A percentile compares a stretch with the other conserved stretches of the same genome.
Conservation (phyloP, 2,329 filamentous ascomycete species). For the Fonsecaea erecta region DNA sequence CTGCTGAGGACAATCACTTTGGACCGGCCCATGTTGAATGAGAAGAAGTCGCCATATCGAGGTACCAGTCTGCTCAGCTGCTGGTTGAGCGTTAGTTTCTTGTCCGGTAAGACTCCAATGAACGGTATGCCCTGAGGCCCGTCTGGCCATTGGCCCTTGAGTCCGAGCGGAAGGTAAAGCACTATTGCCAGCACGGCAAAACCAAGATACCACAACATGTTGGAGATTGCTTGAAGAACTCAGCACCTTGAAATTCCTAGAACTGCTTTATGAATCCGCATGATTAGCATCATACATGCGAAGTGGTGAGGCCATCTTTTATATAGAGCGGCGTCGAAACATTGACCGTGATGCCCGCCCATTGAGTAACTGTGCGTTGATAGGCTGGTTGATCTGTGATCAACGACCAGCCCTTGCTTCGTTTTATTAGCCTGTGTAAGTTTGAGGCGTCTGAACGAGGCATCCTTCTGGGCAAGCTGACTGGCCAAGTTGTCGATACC, state of each 20-base stretch:
- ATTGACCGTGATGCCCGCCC: neutral
- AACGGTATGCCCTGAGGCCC: conserved; percentile 13
- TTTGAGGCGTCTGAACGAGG: neutral
- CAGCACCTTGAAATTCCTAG: neutral
- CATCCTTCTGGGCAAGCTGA: neutral
- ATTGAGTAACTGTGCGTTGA: neutral
- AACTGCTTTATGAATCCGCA: neutral
- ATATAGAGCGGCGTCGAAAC: neutral
- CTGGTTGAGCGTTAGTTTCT: conserved; percentile 9
- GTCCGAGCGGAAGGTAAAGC: neutral
- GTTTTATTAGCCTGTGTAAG: neutral
- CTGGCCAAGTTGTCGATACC: neutral
- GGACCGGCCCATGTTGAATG: conserved; percentile 16
- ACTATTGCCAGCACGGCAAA: neutral
- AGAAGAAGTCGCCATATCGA: conserved; percentile 27
- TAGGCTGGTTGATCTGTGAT: neutral
- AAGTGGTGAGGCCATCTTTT: neutral
- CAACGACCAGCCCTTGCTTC: neutral
- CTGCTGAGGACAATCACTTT: conserved; percentile 26
- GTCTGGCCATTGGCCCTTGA: neutral
- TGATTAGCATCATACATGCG: neutral
- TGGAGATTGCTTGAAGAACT: neutral
- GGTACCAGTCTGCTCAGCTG: conserved; percentile 14
- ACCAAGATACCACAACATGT: conserved; percentile 6
- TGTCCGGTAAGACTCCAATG: conserved; percentile 13